phyloP scores from a whole-genome alignment of 2,329 filamentous ascomycete species.

The Fusarium pilosicola region DNA sequence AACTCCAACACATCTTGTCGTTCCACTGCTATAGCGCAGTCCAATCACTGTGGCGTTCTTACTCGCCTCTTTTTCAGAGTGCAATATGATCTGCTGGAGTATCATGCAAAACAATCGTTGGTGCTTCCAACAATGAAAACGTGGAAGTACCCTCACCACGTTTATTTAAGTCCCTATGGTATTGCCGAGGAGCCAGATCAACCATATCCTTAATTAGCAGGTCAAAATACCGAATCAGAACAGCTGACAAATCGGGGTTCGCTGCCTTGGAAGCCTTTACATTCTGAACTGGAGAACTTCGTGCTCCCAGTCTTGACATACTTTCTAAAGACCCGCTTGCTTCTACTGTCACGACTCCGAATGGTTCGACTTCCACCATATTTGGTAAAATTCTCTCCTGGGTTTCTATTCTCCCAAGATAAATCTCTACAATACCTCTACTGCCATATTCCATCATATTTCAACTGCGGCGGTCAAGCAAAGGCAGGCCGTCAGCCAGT shows the following conservation, averaged over 20 bases:
- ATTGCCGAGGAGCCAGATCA: background rate
- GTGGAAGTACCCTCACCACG: background rate
- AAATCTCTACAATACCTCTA: too few relatives aligned
- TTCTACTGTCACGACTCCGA: background rate
- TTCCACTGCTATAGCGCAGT: background rate
- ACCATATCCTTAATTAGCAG: background rate
- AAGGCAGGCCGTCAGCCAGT: slow-evolving; percentile 16
- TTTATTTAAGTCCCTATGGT: background rate
- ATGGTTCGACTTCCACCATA: background rate
- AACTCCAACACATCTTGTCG: background rate
- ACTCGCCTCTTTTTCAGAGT: background rate
- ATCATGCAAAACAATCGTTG: background rate
- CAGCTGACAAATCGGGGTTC: background rate
- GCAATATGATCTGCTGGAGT: background rate
- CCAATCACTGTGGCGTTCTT: background rate
- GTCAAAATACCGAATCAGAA: background rate
- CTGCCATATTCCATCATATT: background rate
- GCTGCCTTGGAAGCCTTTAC: background rate
- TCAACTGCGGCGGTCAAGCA: background rate
- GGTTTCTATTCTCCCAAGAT: background rate
- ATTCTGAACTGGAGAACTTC: background rate
- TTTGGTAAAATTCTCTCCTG: background rate
- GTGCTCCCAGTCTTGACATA: background rate
- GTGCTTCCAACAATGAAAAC: background rate
- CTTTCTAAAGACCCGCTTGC: background rate